These are phyloP conservation scores for Trichosporon sp. DNA, from an alignment of 1,284 basidiomycete species.

Conservation along the genomic window DNA sequence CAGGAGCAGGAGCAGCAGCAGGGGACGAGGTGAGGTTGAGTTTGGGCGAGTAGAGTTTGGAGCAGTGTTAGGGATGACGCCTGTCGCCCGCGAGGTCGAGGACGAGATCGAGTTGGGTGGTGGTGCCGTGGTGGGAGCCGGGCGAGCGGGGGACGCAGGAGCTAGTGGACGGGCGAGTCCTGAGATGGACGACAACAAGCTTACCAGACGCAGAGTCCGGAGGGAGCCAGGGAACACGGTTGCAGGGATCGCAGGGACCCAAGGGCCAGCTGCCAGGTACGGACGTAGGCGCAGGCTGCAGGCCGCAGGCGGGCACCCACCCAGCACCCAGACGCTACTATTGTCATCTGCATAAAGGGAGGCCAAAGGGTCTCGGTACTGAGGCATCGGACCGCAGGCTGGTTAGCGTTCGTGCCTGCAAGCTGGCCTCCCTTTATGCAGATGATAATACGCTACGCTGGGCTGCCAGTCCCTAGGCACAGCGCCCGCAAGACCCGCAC, in stretches of 20 bases:
- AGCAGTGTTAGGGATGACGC: not conserved
- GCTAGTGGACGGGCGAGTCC: not conserved
- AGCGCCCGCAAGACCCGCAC: not conserved
- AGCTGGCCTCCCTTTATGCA: too few relatives aligned
- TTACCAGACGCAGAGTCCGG: not conserved
- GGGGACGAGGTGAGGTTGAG: not conserved
- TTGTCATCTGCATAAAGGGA: too few relatives aligned
- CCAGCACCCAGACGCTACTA: not conserved
- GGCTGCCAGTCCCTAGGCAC: not conserved
- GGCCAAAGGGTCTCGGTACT: too few relatives aligned
- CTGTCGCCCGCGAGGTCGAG: not conserved
- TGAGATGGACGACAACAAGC: conserved; percentile 4
- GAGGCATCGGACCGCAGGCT: too few relatives aligned
- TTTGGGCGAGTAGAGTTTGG: conserved; percentile 7
- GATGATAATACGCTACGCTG: too few relatives aligned
- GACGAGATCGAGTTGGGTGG: not conserved
- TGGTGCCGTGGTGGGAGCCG: not conserved
- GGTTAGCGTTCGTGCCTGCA: too few relatives aligned
- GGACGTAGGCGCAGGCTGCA: too few relatives aligned
- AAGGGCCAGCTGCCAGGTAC: not conserved
- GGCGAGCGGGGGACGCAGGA: not conserved
- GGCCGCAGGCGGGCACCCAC: not conserved
- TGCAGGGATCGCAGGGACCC: not conserved
- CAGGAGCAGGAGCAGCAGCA: not conserved
- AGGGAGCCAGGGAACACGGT: not conserved